Conservation (phyloP, 2,329 filamentous ascomycete species). For the Pseudocercospora eumusae region DNA sequence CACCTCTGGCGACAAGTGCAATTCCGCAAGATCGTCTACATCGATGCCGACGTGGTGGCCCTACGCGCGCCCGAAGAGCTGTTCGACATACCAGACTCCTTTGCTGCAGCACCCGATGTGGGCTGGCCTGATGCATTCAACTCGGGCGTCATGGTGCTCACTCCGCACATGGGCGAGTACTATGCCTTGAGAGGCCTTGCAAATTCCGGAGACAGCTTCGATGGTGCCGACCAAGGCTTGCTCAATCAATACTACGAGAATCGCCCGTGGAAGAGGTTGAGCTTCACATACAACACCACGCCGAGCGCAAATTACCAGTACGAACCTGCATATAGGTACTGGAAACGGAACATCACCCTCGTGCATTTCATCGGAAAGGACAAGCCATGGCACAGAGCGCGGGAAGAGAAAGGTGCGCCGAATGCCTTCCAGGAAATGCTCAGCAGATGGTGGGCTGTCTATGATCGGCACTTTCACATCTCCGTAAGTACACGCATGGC, state of each 20-base stretch:
- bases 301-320: slow-evolving; percentile 98
- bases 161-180: slow-evolving; percentile 83
- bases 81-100: slow-evolving; percentile 64
- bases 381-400: slow-evolving; percentile 73
- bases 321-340: slow-evolving; percentile 89
- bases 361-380: slow-evolving; percentile 91
- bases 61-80: slow-evolving; percentile 90
- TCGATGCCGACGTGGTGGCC: slow-evolving; percentile 92
- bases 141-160: slow-evolving; percentile 91
- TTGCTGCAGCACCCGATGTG: slow-evolving; percentile 83
- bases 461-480: slow-evolving; percentile 77
- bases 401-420: slow-evolving; percentile 51
- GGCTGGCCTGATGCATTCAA: slow-evolving; percentile 99
- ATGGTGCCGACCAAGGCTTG: slow-evolving; percentile 93
- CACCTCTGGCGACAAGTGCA: slow-evolving; percentile 88
- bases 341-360: slow-evolving; percentile 83
- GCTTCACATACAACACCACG: slow-evolving; percentile 96
- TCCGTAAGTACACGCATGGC: slow-evolving; percentile 26
- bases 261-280: slow-evolving; percentile 75
- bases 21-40: slow-evolving; percentile 88
- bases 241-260: slow-evolving; percentile 91
- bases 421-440: slow-evolving; percentile 80
- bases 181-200: slow-evolving; percentile 82
- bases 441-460: slow-evolving; percentile 89
- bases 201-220: slow-evolving; percentile 85